A percentile compares a stretch with the other conserved stretches of the same genome.
Evolutionary conservation across 148 eudicot genomes (phyloP).

Genomic region (Pouteria glomerata): DNA sequence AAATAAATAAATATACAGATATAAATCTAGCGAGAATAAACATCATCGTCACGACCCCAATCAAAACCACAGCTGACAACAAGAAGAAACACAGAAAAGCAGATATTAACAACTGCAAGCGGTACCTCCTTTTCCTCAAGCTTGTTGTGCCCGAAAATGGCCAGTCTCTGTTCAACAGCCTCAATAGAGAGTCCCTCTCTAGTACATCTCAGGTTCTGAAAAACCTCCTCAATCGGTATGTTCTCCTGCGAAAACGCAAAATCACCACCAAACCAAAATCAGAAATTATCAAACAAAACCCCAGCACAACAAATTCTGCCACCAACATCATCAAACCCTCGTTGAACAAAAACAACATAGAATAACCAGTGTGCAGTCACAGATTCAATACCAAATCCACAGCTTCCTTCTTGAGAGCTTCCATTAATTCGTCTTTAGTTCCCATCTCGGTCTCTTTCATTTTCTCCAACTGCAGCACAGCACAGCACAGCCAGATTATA

Average conservation of each 20-base stretch:
- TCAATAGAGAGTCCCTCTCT: slow-evolving; percentile 56
- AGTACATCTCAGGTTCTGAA: slow-evolving; percentile 70
- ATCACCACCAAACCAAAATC: neutral
- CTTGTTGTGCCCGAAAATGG: slow-evolving; percentile 68
- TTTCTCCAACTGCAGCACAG: neutral
- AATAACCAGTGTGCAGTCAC: neutral
- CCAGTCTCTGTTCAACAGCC: slow-evolving; percentile 61
- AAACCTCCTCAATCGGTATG: slow-evolving; percentile 76
- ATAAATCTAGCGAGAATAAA: neutral
- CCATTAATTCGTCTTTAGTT: slow-evolving; percentile 55
- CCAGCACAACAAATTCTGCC: neutral
- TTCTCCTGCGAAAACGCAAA: slow-evolving; percentile 47
- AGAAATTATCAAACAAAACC: neutral
- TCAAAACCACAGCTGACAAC: neutral
- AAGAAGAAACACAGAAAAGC: slow-evolving; percentile 3
- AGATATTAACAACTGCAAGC: neutral
- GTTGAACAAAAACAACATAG: neutral
- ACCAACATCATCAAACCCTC: neutral
- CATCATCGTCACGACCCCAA: neutral
- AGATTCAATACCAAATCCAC: slow-evolving; percentile 77
- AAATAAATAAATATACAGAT: neutral
- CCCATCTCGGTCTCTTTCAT: slow-evolving; percentile 32
- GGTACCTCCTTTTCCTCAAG: slow-evolving; percentile 76
- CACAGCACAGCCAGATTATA: too few species aligned
- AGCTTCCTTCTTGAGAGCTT: slow-evolving; percentile 72